These are phyloP conservation scores for Sextonia rubra DNA, from an alignment of 164 flowering plant species.

Conservation along the genomic window DNA sequence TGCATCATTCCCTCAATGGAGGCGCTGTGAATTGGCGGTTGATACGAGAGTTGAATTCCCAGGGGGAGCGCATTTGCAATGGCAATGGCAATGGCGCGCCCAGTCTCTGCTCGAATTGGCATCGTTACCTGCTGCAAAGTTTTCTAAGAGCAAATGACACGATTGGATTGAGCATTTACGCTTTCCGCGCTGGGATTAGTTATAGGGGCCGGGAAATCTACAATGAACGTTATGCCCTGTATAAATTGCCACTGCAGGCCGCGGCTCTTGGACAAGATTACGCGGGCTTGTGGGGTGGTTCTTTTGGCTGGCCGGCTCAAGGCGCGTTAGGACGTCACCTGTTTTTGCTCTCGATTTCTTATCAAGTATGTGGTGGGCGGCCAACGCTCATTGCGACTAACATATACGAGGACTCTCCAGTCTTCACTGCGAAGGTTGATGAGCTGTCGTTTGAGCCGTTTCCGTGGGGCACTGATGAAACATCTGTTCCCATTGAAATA, in stretches of 20 bases:
- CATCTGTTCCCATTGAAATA: conserved; percentile 52
- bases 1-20: conserved; percentile 37
- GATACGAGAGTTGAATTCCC: conserved; percentile 26
- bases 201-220: too few relatives aligned
- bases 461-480: conserved; percentile 65
- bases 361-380: conserved; percentile 62
- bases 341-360: conserved; percentile 76
- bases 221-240: conserved; percentile 78
- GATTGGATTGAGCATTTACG: conserved; percentile 55
- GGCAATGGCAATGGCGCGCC: conserved; percentile 34
- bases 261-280: conserved; percentile 53
- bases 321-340: conserved; percentile 86
- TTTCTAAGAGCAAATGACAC: conserved; percentile 63
- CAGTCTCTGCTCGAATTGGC: conserved; percentile 64
- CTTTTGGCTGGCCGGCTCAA: conserved; percentile 75
- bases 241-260: conserved; percentile 57
- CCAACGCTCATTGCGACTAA: conserved; percentile 70
- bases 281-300: conserved; percentile 89
- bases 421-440: conserved; percentile 65
- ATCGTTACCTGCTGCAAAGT: conserved; percentile 57
- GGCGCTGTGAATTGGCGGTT: conserved; percentile 22
- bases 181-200: conserved; percentile 87
- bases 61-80: too few relatives aligned
- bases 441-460: conserved; percentile 67
- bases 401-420: conserved; percentile 85